A percentile compares a stretch with the other conserved stretches of the same genome.
phyloP scores from a whole-genome alignment of 2,329 filamentous ascomycete species.

The Colletotrichum falcatum region DNA sequence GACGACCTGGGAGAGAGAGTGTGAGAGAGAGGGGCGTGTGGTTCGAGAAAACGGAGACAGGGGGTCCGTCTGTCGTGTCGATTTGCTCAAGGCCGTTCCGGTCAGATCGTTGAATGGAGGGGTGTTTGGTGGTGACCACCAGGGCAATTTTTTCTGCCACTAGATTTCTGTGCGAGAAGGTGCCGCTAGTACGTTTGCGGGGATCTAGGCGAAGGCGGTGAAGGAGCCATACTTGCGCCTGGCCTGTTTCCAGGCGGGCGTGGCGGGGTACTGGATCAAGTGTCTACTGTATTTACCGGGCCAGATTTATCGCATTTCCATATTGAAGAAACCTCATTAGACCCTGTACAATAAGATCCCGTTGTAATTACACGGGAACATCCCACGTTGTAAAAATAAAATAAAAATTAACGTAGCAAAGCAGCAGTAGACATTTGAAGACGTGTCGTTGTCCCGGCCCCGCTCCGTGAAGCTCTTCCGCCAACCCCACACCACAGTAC shows the following conservation, averaged over 20 bases:
- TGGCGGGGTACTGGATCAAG: background rate
- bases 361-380: background rate
- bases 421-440: background rate
- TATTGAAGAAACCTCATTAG: background rate
- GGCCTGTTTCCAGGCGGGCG: constrained; percentile 1
- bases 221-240: background rate
- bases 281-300: background rate
- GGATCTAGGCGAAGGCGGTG: constrained; percentile 57
- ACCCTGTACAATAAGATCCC: background rate
- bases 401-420: background rate
- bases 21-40: constrained; percentile 32
- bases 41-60: constrained; percentile 39
- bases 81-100: constrained; percentile 34
- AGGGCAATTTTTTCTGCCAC: constrained; percentile 39
- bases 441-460: constrained; percentile 20
- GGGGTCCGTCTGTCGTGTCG: constrained; percentile 39
- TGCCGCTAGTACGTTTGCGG: constrained; percentile 33
- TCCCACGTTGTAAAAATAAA: too few species aligned
- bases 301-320: background rate
- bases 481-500: constrained; percentile 11
- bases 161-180: constrained; percentile 37
- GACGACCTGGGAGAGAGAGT: constrained; percentile 13
- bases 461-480: constrained; percentile 3
- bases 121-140: constrained; percentile 30
- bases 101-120: constrained; percentile 36